phyloP scores from a whole-genome alignment of 139 green algal genomes.

The Chlorella sp. region DNA sequence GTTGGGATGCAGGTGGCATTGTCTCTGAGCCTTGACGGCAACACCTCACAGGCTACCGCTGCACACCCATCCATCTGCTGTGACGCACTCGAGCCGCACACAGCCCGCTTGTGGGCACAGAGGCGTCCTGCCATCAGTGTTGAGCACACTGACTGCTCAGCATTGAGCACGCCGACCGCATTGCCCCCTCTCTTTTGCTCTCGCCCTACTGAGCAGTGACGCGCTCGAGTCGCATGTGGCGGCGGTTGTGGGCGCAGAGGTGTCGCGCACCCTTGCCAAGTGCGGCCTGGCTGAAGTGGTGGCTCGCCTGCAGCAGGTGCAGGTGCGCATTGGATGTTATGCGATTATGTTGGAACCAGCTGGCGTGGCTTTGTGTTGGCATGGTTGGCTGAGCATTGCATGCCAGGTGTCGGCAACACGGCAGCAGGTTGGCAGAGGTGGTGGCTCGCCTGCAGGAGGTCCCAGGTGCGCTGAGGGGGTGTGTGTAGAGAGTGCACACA shows the following conservation, averaged over 20 bases:
- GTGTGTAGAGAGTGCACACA: too few relatives aligned
- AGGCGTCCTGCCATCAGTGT: too few relatives aligned
- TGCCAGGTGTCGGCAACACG: too few relatives aligned
- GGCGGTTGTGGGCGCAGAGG: conserved; percentile 63
- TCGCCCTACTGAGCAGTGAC: conserved; percentile 27
- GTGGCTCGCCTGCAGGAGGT: conserved; percentile 64
- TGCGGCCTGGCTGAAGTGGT: conserved; percentile 68
- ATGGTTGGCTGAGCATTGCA: too few relatives aligned
- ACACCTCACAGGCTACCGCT: too few relatives aligned
- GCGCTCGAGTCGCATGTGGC: conserved; percentile 57
- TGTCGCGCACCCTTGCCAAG: conserved; percentile 54
- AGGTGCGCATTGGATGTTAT: neutral
- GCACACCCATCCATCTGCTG: too few relatives aligned
- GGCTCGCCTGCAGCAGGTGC: conserved; percentile 62
- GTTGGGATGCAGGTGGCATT: neutral
- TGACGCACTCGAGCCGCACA: too few relatives aligned
- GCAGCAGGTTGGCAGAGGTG: conserved; percentile 67
- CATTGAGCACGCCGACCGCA: neutral
- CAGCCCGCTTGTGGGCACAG: too few relatives aligned
- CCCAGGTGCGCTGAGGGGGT: too few relatives aligned
- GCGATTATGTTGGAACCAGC: too few relatives aligned
- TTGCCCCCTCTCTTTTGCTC: neutral
- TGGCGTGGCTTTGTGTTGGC: too few relatives aligned
- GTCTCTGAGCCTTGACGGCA: too few relatives aligned
- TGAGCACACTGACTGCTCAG: neutral